Percentiles rank a stretch among this genome's conserved stretches.
phyloP scores from a whole-genome alignment of 192 early-diverging fungal species.

The Coemansia sp. region DNA sequence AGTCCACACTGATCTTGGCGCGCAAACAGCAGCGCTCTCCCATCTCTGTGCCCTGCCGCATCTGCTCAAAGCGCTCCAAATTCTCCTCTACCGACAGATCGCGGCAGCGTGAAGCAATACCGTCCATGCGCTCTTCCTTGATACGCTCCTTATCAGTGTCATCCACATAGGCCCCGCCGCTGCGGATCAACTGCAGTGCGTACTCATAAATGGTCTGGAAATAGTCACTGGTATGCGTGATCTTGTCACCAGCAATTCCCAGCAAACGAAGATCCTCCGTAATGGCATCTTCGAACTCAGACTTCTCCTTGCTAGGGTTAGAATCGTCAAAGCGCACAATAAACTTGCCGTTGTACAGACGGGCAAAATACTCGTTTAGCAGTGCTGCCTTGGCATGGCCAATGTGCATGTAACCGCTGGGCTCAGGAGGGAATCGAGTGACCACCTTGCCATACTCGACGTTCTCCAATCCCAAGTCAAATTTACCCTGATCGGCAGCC shows the following conservation, averaged over 20 bases:
- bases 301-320: conserved; percentile 95
- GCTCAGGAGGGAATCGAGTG: conserved; percentile 98
- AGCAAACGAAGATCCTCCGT: conserved; percentile 89
- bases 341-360: conserved; percentile 84
- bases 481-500: conserved; percentile 79
- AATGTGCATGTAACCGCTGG: conserved; percentile 97
- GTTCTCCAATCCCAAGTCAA: conserved; percentile 85
- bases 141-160: conserved; percentile 85
- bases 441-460: conserved; percentile 86
- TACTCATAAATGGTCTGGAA: conserved; percentile 86
- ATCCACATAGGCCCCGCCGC: conserved; percentile 91
- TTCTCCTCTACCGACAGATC: conserved; percentile 89
- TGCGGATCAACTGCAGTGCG: conserved; percentile 80
- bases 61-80: conserved; percentile 84
- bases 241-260: conserved; percentile 72
- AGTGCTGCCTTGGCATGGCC: conserved; percentile 99
- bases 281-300: conserved; percentile 94
- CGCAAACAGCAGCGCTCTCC: conserved; percentile 83
- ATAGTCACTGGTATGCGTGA: conserved; percentile 90
- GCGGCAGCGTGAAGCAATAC: conserved; percentile 79
- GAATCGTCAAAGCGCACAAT: conserved; percentile 98
- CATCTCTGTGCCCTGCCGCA: conserved; percentile 82
- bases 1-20: conserved; percentile 91
- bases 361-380: conserved; percentile 96
- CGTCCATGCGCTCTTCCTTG: conserved; percentile 79